A percentile compares a stretch with the other conserved stretches of the same genome.
Evolutionary conservation across 129 eudicot genomes (phyloP).

Genomic region (Smallanthus sonchifolius): DNA sequence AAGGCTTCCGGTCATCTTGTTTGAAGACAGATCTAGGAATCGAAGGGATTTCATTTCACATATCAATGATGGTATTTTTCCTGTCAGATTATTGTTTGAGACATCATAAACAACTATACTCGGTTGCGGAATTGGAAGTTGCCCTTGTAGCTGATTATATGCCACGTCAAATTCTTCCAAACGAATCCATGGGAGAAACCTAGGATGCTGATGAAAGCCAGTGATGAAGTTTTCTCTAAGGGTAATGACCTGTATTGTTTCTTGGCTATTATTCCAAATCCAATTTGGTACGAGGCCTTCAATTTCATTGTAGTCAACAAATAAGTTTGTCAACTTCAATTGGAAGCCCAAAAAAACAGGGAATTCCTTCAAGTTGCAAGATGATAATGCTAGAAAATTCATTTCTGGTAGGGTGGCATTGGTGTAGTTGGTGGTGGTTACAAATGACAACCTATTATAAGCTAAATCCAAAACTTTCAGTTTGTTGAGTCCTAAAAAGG

Average conservation of each 20-base stretch:
- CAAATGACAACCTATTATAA: neutral
- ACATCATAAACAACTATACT: neutral
- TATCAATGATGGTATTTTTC: constrained; percentile 10
- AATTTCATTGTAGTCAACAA: neutral
- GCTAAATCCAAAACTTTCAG: neutral
- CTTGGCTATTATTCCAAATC: constrained; percentile 2
- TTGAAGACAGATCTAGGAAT: constrained; percentile 1
- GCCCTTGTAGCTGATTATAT: constrained; percentile 21
- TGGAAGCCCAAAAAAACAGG: constrained; percentile 1
- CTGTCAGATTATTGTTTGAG: neutral
- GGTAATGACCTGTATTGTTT: neutral
- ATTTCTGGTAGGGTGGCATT: constrained; percentile 1
- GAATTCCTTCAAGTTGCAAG: constrained; percentile 16
- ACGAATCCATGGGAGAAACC: neutral
- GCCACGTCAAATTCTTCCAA: too few relatives aligned
- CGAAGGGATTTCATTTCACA: constrained; percentile 14
- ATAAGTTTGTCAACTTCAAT: neutral
- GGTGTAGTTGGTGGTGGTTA: neutral
- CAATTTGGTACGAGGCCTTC: constrained; percentile 13
- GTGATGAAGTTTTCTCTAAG: neutral
- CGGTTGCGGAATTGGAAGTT: neutral
- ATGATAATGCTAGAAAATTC: neutral
- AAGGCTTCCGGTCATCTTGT: constrained; percentile 14
- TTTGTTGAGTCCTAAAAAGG: constrained; percentile 2
- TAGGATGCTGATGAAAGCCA: neutral